Percentiles rank a stretch among this genome's conserved stretches.
phyloP scores from a whole-genome alignment of 1,284 basidiomycete species.

The Boletus smithii region DNA sequence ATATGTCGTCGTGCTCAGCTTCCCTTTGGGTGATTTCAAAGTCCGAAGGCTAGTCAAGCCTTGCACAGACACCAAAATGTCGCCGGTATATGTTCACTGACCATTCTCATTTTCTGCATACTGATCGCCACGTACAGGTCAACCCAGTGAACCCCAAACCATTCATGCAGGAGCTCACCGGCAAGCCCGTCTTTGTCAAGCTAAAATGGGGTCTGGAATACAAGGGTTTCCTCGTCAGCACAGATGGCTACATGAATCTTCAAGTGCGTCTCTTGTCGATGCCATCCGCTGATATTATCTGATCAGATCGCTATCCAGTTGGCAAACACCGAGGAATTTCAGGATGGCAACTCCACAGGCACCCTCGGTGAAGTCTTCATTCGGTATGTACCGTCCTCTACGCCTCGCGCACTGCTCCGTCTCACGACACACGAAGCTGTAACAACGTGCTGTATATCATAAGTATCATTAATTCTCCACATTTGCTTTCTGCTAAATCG shows the following conservation, averaged over 20 bases:
- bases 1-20: too few species aligned
- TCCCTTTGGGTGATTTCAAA: constrained; percentile 41
- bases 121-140: constrained; percentile 48
- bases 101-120: constrained; percentile 9
- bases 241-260: constrained; percentile 99
- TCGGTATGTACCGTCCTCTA: constrained; percentile 54
- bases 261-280: constrained; percentile 58
- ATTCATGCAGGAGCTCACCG: constrained; percentile 96
- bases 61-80: constrained; percentile 22
- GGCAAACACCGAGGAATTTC: constrained; percentile 97
- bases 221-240: constrained; percentile 98
- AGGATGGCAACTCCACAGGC: constrained; percentile 94
- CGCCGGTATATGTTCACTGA: constrained; percentile 57
- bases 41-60: constrained; percentile 42
- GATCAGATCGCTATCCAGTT: constrained; percentile 35
- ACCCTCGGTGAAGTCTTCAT: constrained; percentile 98
- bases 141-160: constrained; percentile 98
- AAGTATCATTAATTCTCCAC: constrained; percentile 43
- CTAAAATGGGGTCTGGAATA: constrained; percentile 99
- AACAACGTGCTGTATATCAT: constrained; percentile 95
- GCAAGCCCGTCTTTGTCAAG: constrained; percentile 91
- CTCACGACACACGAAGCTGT: constrained; percentile 44
- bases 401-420: background rate
- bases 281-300: background rate
- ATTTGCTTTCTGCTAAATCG: constrained; percentile 29